Evolutionary conservation across 2,329 filamentous ascomycete genomes (phyloP).

Genomic region (Hypoxylon sp.): DNA sequence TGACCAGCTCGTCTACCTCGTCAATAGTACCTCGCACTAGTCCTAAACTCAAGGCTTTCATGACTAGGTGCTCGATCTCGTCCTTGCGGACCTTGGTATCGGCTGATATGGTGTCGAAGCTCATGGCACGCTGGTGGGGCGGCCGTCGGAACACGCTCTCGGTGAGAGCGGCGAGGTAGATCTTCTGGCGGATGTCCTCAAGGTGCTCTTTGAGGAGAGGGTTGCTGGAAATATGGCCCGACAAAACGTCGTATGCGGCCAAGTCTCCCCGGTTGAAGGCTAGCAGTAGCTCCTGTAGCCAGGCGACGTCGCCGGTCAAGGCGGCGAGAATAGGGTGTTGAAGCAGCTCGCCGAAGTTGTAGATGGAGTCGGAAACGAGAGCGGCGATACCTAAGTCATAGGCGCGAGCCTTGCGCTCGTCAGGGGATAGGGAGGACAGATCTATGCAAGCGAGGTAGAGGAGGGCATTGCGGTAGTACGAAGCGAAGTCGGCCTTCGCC

Average conservation of each 20-base stretch:
- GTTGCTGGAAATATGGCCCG: constrained; percentile 85
- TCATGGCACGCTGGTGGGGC: constrained; percentile 95
- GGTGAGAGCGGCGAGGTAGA: constrained; percentile 94
- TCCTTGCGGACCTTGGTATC: constrained; percentile 93
- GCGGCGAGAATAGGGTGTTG: constrained; percentile 95
- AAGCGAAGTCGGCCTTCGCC: constrained; percentile 91
- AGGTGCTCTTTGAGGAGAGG: constrained; percentile 83
- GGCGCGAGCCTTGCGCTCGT: constrained; percentile 85
- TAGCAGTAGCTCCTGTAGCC: constrained; percentile 96
- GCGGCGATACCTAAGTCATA: constrained; percentile 95
- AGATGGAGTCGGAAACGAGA: constrained; percentile 93
- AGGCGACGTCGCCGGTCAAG: constrained; percentile 82
- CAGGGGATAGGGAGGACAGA: constrained; percentile 77
- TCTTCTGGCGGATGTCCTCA: constrained; percentile 94
- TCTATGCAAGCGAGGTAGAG: constrained; percentile 98
- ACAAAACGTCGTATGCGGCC: constrained; percentile 85
- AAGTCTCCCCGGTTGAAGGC: constrained; percentile 98
- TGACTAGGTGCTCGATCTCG: constrained; percentile 97
- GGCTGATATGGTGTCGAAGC: constrained; percentile 86
- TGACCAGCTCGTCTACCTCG: constrained; percentile 92
- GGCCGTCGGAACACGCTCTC: constrained; percentile 97
- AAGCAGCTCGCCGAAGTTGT: constrained; percentile 99
- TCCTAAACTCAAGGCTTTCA: constrained; percentile 98
- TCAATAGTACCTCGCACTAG: constrained; percentile 93
- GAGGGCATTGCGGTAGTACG: constrained; percentile 97